Evolutionary conservation across 2,329 filamentous ascomycete genomes (phyloP), one percentile per base, ranked within the genome.

Genomic region (Albophoma yamanashiensis): DNA sequence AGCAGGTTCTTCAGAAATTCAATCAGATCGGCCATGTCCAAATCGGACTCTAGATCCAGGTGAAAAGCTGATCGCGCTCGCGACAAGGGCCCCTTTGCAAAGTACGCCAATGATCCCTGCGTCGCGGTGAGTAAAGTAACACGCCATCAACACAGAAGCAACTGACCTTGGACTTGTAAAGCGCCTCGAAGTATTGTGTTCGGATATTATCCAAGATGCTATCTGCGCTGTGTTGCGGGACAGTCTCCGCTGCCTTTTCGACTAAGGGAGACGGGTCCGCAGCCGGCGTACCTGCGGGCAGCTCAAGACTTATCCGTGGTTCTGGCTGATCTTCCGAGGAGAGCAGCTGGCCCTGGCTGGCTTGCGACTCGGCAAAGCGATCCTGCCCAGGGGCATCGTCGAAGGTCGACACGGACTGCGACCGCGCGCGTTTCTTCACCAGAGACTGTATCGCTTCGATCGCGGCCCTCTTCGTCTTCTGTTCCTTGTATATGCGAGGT

Each of bases 51-150:
- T 58, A 82, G 82, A 62, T 85, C 82, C 17, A 85, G 74, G 60
- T 86, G 83, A 63, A 91, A 91, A 17, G 86, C 82, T 55, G 87
- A 88, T 61, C 89, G 83, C 55, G 89, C 87, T 65, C 89, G 82
- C 53, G 89, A 90, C 25, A 94, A 76, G 1, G 90, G 89, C 0
- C 89, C 90, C 75, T 94, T 94, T 25, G 87, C 87, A 72, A 93
- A 92, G 72, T 92, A 94, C 61, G 89, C 89, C 60, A 93, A 75
- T 4, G 89, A 91, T 40, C 88, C 89, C 81, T 89, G 52, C 11
- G 39, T n/a, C 25, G 14, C 27, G 12, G 39, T 11, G 3, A 56
- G 65, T 70, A 22, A 68, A 64, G 36, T 39, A 25, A 22, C 20
- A 61, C 74, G 75, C 68, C 31, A 69, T 68, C 3, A 69, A 64